Evolutionary conservation across 1,284 basidiomycete genomes (phyloP).

Genomic region (Austroboletus niveus): DNA sequence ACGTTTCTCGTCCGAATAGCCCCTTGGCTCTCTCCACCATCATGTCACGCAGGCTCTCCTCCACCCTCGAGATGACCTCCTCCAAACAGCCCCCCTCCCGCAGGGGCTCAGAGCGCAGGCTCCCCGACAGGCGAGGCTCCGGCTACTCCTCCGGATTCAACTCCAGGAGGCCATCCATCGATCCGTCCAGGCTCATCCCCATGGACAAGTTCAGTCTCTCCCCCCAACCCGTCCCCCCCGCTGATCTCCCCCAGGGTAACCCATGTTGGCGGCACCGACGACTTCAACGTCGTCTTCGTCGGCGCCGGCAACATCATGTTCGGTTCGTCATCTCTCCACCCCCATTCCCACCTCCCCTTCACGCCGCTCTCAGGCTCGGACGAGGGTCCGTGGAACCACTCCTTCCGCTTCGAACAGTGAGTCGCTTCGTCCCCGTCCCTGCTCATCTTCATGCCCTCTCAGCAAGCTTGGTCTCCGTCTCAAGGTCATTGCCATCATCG

Average conservation of each 20-base stretch:
- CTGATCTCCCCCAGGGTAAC: conserved; percentile 42
- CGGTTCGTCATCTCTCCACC: conserved; percentile 44
- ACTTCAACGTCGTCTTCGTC: conserved; percentile 90
- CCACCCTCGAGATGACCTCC: conserved; percentile 34
- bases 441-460: conserved; percentile 17
- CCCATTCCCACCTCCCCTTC: conserved; percentile 7
- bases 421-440: conserved; percentile 21
- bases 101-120: conserved; percentile 35
- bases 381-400: conserved; percentile 92
- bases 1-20: conserved; percentile 1
- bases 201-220: conserved; percentile 66
- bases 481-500: conserved; percentile 93
- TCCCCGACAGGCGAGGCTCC: conserved; percentile 41
- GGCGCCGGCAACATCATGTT: conserved; percentile 97
- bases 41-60: conserved; percentile 34
- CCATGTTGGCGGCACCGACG: conserved; percentile 56
- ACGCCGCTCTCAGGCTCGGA: conserved; percentile 57
- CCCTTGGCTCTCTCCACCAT: conserved; percentile 14
- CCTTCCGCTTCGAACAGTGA: conserved; percentile 90
- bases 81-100: conserved; percentile 30
- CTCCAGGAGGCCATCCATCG: conserved; percentile 69
- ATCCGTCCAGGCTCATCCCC: conserved; percentile 68
- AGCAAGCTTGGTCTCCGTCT: conserved; percentile 96
- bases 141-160: conserved; percentile 43
- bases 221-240: background rate